These are phyloP conservation scores for Pholiota microspora DNA, from an alignment of 768 basidiomycete species.

Conservation along the genomic window DNA sequence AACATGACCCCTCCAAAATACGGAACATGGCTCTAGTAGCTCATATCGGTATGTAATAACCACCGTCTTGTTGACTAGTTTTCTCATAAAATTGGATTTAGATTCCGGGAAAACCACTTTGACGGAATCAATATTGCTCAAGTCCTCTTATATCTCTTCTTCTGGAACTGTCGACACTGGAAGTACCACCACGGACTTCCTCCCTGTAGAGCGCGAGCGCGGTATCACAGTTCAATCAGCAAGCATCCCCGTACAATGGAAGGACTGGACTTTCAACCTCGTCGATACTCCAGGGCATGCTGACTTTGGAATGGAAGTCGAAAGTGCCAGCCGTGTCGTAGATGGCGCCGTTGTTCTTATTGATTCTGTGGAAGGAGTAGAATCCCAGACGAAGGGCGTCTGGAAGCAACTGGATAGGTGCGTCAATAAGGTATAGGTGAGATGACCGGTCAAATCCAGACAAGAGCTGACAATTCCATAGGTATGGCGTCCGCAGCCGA, in stretches of 20 bases:
- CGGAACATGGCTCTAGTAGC: slow-evolving; percentile 89
- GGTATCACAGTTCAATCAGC: slow-evolving; percentile 93
- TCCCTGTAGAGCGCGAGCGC: slow-evolving; percentile 85
- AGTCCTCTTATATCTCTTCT: slow-evolving; percentile 66
- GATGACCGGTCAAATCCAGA: slow-evolving; percentile 4
- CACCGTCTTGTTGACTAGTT: slow-evolving; percentile 1
- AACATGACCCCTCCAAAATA: slow-evolving; percentile 40
- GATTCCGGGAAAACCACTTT: slow-evolving; percentile 90
- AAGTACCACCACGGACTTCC: slow-evolving; percentile 87
- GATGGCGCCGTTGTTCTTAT: slow-evolving; percentile 88
- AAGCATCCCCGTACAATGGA: slow-evolving; percentile 87
- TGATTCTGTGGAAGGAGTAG: slow-evolving; percentile 90
- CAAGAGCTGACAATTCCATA: slow-evolving; percentile 24
- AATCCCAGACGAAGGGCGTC: slow-evolving; percentile 87
- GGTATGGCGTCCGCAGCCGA: slow-evolving; percentile 77
- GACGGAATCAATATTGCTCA: slow-evolving; percentile 82
- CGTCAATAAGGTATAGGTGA: slow-evolving; percentile 29
- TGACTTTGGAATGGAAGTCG: slow-evolving; percentile 97
- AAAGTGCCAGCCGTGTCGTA: slow-evolving; percentile 86
- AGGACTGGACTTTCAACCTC: slow-evolving; percentile 80
- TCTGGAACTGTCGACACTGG: slow-evolving; percentile 88
- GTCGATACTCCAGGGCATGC: slow-evolving; percentile 92
- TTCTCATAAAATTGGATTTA: slow-evolving; percentile 24
- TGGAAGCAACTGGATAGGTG: slow-evolving; percentile 87
- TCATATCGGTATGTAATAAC: slow-evolving; percentile 66